Conservation (phyloP, 305 asterid genomes). For the Fraxinus platypoda region DNA sequence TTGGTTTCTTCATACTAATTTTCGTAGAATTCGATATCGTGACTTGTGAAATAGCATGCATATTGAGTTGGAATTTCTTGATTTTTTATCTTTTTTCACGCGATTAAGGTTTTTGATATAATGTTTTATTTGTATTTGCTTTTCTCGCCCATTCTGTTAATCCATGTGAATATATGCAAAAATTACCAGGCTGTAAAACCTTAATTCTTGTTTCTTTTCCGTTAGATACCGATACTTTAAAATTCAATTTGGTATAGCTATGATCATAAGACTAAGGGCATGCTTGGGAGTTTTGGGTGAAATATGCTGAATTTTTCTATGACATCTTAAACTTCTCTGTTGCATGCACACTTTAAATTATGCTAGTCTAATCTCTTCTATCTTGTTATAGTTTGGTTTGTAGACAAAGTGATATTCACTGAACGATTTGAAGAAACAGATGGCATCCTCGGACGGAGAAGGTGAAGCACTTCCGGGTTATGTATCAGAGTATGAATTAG, state of each 20-base stretch:
- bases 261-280: neutral
- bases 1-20: neutral
- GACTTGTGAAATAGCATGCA: neutral
- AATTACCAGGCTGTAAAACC: slow-evolving; percentile 48
- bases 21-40: neutral
- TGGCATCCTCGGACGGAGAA: slow-evolving; percentile 81
- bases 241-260: neutral
- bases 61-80: neutral
- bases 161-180: neutral
- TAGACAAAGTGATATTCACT: neutral
- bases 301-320: neutral
- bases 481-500: slow-evolving; percentile 57
- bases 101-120: neutral
- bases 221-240: neutral
- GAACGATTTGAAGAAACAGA: slow-evolving; percentile 18
- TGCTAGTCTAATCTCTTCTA: neutral
- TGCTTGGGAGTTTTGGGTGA: neutral
- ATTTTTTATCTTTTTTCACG: neutral
- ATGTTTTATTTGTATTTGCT: neutral
- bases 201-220: neutral
- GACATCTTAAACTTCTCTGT: neutral
- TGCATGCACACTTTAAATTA: neutral
- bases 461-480: slow-evolving; percentile 37
- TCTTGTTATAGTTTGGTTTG: slow-evolving; percentile 19
- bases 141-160: neutral